phyloP scores from a whole-genome alignment of 1,284 basidiomycete species.

The Retiboletus flavoniger region DNA sequence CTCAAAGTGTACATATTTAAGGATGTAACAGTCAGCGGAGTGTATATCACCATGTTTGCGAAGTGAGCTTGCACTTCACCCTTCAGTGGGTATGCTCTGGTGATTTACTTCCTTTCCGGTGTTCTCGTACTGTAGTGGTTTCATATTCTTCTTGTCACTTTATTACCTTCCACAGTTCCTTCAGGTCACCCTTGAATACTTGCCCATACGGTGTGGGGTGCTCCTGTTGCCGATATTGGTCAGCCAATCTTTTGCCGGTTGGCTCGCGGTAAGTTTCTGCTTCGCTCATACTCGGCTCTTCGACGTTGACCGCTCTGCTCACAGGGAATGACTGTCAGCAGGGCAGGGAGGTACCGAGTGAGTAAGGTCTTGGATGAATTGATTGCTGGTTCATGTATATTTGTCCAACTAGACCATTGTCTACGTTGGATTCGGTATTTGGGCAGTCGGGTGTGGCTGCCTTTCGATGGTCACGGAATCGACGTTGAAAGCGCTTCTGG shows the following conservation, averaged over 20 bases:
- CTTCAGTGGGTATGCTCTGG: background rate
- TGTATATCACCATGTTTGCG: constrained; percentile 1
- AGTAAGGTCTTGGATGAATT: background rate
- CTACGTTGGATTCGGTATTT: constrained; percentile 61
- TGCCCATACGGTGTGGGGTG: background rate
- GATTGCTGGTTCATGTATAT: background rate
- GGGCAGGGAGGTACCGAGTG: constrained; percentile 1
- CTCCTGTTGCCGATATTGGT: background rate
- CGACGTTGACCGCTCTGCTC: background rate
- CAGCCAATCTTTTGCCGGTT: background rate
- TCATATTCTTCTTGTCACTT: background rate
- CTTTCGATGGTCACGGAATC: constrained; percentile 55
- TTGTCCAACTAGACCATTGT: constrained; percentile 25
- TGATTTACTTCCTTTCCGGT: too few relatives aligned
- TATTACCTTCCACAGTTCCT: constrained; percentile 1
- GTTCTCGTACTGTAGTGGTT: background rate
- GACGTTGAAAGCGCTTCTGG: constrained; percentile 49
- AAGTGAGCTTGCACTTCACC: background rate
- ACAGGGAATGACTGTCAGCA: background rate
- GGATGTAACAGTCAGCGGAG: background rate
- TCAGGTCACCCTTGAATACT: background rate
- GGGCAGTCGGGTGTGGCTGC: constrained; percentile 66
- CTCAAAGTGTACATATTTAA: constrained; percentile 4
- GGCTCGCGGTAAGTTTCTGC: background rate
- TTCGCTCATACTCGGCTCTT: background rate